Conservation (phyloP, 768 basidiomycete species). For the Mycena rosella region DNA sequence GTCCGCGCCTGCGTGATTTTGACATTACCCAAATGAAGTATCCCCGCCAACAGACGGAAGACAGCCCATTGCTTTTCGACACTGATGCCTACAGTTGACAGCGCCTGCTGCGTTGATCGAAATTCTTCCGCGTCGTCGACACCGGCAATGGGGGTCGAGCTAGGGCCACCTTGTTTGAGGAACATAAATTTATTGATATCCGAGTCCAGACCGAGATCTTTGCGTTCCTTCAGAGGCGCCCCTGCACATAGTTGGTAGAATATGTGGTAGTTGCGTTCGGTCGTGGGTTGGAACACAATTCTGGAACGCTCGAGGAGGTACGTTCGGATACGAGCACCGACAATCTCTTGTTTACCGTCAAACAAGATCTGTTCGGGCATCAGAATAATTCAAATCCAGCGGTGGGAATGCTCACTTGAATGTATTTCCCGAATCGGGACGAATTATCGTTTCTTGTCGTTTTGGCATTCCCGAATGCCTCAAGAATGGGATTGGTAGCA, state of each 20-base stretch:
- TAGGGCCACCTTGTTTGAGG: conserved; percentile 92
- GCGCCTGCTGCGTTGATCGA: conserved; percentile 90
- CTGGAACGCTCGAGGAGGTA: conserved; percentile 98
- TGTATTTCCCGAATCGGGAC: conserved; percentile 99
- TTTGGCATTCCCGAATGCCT: conserved; percentile 99
- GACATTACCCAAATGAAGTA: conserved; percentile 98
- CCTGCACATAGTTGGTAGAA: conserved; percentile 99
- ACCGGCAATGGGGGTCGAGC: conserved; percentile 87
- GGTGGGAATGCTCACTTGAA: conserved; percentile 78
- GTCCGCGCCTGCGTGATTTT: conserved; percentile 85
- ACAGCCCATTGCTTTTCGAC: conserved; percentile 99
- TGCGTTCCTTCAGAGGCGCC: conserved; percentile 94
- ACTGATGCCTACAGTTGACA: conserved; percentile 97
- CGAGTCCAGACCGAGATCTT: conserved; percentile 90
- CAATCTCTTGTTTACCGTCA: conserved; percentile 95
- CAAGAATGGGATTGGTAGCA: conserved; percentile 99
- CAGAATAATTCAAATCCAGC: conserved; percentile 21
- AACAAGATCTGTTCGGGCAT: conserved; percentile 83
- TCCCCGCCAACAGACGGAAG: conserved; percentile 91
- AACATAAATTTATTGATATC: conserved; percentile 92
- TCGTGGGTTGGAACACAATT: conserved; percentile 96
- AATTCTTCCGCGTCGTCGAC: conserved; percentile 99
- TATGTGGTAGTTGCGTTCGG: conserved; percentile 99
- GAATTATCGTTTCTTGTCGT: conserved; percentile 99
- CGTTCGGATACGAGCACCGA: conserved; percentile 98